Base-by-base conservation (phyloP, 345 rosid genomes). In the Camelina laxa region DNA sequence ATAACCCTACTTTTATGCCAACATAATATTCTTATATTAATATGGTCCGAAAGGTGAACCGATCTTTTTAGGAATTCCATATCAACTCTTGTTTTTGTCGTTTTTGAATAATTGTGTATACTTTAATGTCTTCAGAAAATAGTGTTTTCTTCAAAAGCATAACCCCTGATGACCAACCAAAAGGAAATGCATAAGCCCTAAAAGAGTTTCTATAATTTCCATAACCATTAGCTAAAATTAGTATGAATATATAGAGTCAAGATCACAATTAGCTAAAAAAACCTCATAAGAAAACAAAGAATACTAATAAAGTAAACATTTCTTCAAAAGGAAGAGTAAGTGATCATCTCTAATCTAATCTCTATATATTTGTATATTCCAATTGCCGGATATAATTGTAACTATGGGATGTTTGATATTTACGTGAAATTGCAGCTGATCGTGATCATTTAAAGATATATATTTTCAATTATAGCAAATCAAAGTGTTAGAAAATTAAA, bases 1-100 rank as follows among this genome's bases (percentile, higher is more conserved):
- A 31, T 64, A 41, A 44, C 11, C 21, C 2, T 56, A 74, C 65
- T 57, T 74, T 65, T 39, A n/a, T 5, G 51, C 53, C 60, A 21
- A 57, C 51, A 16, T 65, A 21, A 74, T 57, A 38, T 33, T 65
- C 15, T 22, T 74, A 35, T 65, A 1, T 27, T 24, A 24, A 24
- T 24, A 53, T 54, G 44, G 55, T 54, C 27, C 35, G 6, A 21
- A 64, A 31, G 49, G 14, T 42, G 17, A 72, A 30, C 64, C 44
- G 21, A 30, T 27, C 5, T 27, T 63, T 55, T 27, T 62, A n/a
- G 69, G 61, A 61, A 39, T 27, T 27, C 35, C 58, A 47, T 69
- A 54, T 30, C 10, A n/a, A 58, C 44, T 20, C 22, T 36, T 12
- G 17, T 33, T 35, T 35, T 47, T 47, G 5, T 48, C 30, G 27